phyloP scores from a whole-genome alignment of 352 stramenopile genomes.

The Phytopythium litorale region DNA sequence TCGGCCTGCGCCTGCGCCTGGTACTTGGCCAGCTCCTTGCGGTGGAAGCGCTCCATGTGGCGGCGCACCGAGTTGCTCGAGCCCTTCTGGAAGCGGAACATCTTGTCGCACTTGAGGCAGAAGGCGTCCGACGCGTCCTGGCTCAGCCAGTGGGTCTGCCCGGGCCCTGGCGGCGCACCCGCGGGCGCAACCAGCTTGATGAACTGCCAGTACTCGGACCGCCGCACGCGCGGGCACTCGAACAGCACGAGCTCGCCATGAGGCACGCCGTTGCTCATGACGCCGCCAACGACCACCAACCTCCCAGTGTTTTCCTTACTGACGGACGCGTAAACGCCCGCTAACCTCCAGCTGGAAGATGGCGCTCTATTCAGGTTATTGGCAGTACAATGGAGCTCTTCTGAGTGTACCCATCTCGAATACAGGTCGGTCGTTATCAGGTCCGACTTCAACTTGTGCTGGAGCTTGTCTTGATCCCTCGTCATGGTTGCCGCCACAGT shows the following conservation, averaged over 20 bases:
- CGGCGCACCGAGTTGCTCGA: slow-evolving; percentile 55
- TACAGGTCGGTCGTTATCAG: neutral
- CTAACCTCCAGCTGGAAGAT: neutral
- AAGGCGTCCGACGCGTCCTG: slow-evolving; percentile 49
- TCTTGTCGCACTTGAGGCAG: slow-evolving; percentile 39
- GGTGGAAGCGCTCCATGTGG: slow-evolving; percentile 57
- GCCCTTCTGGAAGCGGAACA: slow-evolving; percentile 52
- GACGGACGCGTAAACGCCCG: neutral
- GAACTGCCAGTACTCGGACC: slow-evolving; percentile 61
- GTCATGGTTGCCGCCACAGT: too few relatives aligned
- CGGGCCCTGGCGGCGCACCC: slow-evolving; percentile 17
- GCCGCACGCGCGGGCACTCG: slow-evolving; percentile 49
- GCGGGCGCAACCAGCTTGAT: slow-evolving; percentile 48
- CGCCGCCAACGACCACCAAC: neutral
- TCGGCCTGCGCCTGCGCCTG: slow-evolving; percentile 19
- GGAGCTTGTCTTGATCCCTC: neutral
- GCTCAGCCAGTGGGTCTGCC: slow-evolving; percentile 50
- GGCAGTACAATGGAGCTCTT: neutral
- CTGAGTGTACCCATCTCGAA: neutral
- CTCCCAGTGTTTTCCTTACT: neutral
- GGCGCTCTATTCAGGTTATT: neutral
- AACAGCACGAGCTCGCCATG: slow-evolving; percentile 52
- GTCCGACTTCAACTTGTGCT: neutral
- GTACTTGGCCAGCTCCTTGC: slow-evolving; percentile 33
- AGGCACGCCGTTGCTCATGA: slow-evolving; percentile 48